Evolutionary conservation across 2,329 filamentous ascomycete genomes (phyloP), one percentile per base, ranked within the genome.

Genomic region (Colletotrichum simmondsii): DNA sequence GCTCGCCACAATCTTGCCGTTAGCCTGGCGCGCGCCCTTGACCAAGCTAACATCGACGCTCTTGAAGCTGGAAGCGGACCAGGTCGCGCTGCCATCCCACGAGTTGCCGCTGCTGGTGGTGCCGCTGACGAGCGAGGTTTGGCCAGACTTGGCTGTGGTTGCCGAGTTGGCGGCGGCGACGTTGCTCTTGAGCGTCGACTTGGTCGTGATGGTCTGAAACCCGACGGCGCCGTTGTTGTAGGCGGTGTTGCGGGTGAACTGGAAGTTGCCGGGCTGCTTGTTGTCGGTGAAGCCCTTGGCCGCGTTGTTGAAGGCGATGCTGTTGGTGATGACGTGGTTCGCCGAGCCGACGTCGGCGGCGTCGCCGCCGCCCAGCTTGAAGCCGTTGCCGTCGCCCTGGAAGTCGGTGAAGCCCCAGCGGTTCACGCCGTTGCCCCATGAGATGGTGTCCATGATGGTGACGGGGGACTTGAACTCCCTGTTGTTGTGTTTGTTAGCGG

Each of bases 231-330:
- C 81, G 63, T 87, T 87, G 74, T 84, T 84, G 81, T 82, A 87
- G 4, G 85, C 85, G 1, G 85, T 87, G 78, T 85, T 86, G 66
- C 83, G 79, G 12, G 80, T 79, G 42, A 87, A 74, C 3, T 78
- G 77, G 57, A 87, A 79, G 57, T 77, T 79, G 0, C 85, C 85
- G 0, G 83, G 79, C 74, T 87, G 83, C 24, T 79, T 80, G 74
- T 87, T 87, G 62, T 87, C 85, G 10, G 83, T 86, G 77, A 87
- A 87, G 0, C 85, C 85, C 69, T 86, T 85, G 52, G 80, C 81
- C 0, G 78, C 79, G 73, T 87, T 87, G 56, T 77, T 72, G 75
- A 86, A 87, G 6, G 85, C 82, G 28, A 86, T 85, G 74, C 78
- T 83, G 79, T 87, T 87, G 60, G 79, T 81, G 64, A 87, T 75